phyloP scores from a whole-genome alignment of 768 basidiomycete genomes.

The Flagelloscypha sp. region DNA sequence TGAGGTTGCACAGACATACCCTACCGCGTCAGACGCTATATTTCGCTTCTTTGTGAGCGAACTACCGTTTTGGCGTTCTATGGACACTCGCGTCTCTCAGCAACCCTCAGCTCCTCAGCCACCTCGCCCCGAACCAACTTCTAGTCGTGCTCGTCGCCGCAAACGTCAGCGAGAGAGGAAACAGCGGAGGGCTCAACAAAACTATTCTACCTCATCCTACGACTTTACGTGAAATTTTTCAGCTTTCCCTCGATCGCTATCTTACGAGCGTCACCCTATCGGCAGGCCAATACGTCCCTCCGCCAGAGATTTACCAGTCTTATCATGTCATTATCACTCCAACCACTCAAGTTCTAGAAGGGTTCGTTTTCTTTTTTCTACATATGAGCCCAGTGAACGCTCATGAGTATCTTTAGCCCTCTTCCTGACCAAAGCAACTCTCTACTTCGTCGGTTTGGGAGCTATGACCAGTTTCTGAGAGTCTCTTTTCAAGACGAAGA shows the following conservation, averaged over 20 bases:
- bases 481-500: constrained; percentile 43
- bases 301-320: constrained; percentile 16
- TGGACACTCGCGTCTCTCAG: not conserved
- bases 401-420: no score
- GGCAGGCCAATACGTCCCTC: no score
- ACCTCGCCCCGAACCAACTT: not conserved
- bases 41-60: not conserved
- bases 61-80: not conserved
- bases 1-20: not conserved
- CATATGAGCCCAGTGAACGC: no score
- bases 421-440: constrained; percentile 27
- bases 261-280: no score
- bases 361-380: no score
- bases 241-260: no score
- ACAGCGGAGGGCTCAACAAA: no score
- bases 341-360: constrained; percentile 24
- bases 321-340: constrained; percentile 29
- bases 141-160: not conserved
- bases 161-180: no score
- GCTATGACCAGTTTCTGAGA: constrained; percentile 36
- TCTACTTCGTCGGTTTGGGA: constrained; percentile 26
- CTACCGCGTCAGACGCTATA: not conserved
- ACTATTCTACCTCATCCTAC: no score
- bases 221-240: no score
- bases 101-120: not conserved